Evolutionary conservation across 352 stramenopile species (phyloP).

Genomic region (Phytophthora tentaculata): DNA sequence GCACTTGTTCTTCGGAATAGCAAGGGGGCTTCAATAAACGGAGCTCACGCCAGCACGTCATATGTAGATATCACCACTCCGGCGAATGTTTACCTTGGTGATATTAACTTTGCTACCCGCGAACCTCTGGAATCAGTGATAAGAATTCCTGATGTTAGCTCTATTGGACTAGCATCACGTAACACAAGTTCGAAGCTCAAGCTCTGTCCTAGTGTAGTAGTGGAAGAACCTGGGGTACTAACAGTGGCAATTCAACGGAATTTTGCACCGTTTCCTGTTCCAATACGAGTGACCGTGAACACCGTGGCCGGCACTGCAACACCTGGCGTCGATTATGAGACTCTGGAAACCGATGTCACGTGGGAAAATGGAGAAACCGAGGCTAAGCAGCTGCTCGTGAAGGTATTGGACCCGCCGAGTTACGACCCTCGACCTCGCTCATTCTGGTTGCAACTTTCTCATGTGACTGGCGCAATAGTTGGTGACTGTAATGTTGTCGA

Average conservation of each 20-base stretch:
- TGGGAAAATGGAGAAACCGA: slow-evolving; percentile 48
- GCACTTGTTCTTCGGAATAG: slow-evolving; percentile 43
- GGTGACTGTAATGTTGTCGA: slow-evolving; percentile 57
- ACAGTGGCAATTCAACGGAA: slow-evolving; percentile 58
- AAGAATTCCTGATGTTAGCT: slow-evolving; percentile 46
- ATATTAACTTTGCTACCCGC: slow-evolving; percentile 60
- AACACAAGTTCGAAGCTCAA: slow-evolving; percentile 56
- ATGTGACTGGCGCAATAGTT: slow-evolving; percentile 47
- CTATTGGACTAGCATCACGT: slow-evolving; percentile 54
- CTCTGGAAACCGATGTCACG: slow-evolving; percentile 29
- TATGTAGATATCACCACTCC: slow-evolving; percentile 55
- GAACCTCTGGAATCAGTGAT: slow-evolving; percentile 46
- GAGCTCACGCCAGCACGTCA: slow-evolving; percentile 37
- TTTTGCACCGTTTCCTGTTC: slow-evolving; percentile 42
- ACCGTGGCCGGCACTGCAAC: slow-evolving; percentile 59
- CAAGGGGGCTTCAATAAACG: slow-evolving; percentile 29
- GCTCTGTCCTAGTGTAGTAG: slow-evolving; percentile 54
- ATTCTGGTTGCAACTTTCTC: slow-evolving; percentile 59
- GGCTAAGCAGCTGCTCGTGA: slow-evolving; percentile 49
- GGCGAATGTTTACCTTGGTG: slow-evolving; percentile 42
- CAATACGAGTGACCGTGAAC: slow-evolving; percentile 42
- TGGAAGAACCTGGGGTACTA: slow-evolving; percentile 41
- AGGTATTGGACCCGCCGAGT: slow-evolving; percentile 41
- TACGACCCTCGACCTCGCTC: slow-evolving; percentile 48
- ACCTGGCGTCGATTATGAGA: slow-evolving; percentile 56